Percentiles rank a stretch among this genome's conserved stretches.
phyloP scores from a whole-genome alignment of 495 filamentous ascomycete genomes.

The Pyronema omphalodes region DNA sequence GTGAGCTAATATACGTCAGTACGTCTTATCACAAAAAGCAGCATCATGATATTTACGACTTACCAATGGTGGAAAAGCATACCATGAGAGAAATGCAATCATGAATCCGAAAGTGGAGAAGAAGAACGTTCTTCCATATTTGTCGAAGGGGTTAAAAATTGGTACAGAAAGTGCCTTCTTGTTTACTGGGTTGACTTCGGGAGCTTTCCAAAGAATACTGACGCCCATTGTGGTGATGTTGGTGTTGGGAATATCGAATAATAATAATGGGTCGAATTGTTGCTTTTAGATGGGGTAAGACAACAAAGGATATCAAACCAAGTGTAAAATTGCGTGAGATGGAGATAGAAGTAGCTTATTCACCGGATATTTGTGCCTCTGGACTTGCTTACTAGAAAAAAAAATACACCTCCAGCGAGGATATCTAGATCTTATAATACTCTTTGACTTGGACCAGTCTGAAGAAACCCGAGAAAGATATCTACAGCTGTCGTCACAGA shows the following conservation, averaged over 20 bases:
- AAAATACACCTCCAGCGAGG: too few species aligned
- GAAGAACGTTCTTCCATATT: constrained; percentile 80
- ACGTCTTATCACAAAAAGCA: not conserved
- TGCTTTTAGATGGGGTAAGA: too few species aligned
- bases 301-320: too few species aligned
- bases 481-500: too few species aligned
- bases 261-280: not conserved
- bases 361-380: too few species aligned
- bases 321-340: too few species aligned
- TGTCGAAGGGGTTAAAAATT: constrained; percentile 56
- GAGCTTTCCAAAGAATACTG: constrained; percentile 38
- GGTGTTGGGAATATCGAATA: not conserved
- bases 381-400: too few species aligned
- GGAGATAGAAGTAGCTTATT: too few species aligned
- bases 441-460: too few species aligned
- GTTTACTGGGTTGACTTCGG: constrained; percentile 56
- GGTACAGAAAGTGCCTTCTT: constrained; percentile 68
- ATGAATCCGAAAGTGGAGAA: constrained; percentile 94
- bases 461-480: too few species aligned
- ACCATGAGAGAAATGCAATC: constrained; percentile 90
- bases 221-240: constrained; percentile 26
- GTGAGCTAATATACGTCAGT: constrained; percentile 35
- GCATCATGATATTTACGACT: constrained; percentile 16
- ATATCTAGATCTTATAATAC: too few species aligned
- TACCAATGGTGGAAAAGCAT: constrained; percentile 67